These are phyloP conservation scores for Aspergillus ostianus DNA, from an alignment of 495 filamentous ascomycete species.

Conservation along the genomic window DNA sequence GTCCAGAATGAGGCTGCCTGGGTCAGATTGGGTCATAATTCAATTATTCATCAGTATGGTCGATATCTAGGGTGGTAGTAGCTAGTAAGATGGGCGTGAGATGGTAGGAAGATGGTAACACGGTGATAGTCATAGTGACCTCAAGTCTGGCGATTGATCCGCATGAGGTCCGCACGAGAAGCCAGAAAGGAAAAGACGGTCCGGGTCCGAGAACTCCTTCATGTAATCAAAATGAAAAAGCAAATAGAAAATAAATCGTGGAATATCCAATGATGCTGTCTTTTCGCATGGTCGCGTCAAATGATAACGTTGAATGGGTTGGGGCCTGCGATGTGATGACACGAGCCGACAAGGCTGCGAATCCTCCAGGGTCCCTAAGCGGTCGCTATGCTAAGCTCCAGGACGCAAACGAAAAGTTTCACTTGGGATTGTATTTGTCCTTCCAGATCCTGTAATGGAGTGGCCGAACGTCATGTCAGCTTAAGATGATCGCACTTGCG, in stretches of 20 bases:
- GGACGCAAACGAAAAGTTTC: constrained; percentile 14
- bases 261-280: background rate
- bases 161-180: background rate
- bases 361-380: background rate
- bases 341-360: background rate
- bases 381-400: background rate
- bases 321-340: background rate
- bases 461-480: constrained; percentile 19
- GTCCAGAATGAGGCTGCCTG: constrained; percentile 7
- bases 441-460: constrained; percentile 81
- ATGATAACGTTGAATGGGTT: background rate
- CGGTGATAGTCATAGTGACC: background rate
- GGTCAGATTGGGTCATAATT: background rate
- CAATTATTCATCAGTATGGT: background rate
- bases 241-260: constrained; percentile 1
- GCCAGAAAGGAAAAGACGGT: too few species aligned
- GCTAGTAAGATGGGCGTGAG: background rate
- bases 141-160: background rate
- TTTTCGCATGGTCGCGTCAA: too few species aligned
- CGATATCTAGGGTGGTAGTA: background rate
- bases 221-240: background rate
- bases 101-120: background rate
- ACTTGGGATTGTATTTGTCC: constrained; percentile 81
- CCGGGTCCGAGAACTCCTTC: background rate
- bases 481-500: constrained; percentile 10